Evolutionary conservation across 208 protist species (phyloP), one percentile per base, ranked within the genome.

Genomic region (Trypanosoma brucei): DNA sequence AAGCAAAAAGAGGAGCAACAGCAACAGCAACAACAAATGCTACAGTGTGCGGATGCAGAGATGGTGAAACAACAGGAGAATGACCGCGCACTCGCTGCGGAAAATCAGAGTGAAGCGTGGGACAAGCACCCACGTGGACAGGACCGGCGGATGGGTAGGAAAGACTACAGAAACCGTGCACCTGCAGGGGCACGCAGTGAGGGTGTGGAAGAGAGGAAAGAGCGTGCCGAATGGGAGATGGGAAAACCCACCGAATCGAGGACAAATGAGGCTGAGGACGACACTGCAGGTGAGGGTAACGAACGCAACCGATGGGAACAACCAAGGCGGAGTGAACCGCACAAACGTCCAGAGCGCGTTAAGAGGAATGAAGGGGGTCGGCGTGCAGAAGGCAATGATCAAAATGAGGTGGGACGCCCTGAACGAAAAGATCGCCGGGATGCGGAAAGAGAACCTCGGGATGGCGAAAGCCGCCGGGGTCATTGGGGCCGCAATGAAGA

Each of bases 31-130:
- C 65, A 84, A 68, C 69, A 70, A 68, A 62, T 37, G 34, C n/a
- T 39, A 2, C 37, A 79, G 66, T 61, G 54, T 33, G 54, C 67
- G 40, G 54, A 65, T 53, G 65, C 71, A 4, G 52, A 72, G 33
- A 55, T 77, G 48, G 59, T 75, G 51, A 54, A 82, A 63, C 70
- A 75, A 62, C 70, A 71, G 56, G 57, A 46, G 42, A 46, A 46
- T 11, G 42, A 46, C 42, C 11, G 42, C 42, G 11, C 42, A 11
- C 6, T 11, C 8, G 11, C 6, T 22, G 22, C 0, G 6, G 42
- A 46, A 6, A 46, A 6, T 46, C 42, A 6, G 8, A 6, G 8
- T 14, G 8, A 46, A 11, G 11, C 6, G 11, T 46, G 42, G 42
- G 42, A 46, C 42, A 46, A 46, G 42, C 42, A 11, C 8, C 8